phyloP scores from a whole-genome alignment of 2,329 filamentous ascomycete genomes.

The Alternaria angustiovoidea region DNA sequence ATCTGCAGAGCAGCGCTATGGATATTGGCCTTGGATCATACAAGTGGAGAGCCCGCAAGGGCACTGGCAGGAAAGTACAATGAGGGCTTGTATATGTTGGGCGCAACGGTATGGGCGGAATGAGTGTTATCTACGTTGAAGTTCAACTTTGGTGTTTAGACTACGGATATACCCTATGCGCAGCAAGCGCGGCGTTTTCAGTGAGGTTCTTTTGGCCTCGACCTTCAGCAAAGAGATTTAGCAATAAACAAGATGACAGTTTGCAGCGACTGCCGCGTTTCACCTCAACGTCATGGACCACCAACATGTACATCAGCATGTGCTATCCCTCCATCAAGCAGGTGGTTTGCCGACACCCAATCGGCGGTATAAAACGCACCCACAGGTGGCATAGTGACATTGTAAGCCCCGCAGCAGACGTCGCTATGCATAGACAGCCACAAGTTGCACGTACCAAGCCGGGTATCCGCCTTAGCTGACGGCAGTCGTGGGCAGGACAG shows the following conservation, averaged over 20 bases:
- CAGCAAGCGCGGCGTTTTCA: conserved; percentile 14
- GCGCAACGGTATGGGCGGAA: background rate
- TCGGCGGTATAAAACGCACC: conserved; percentile 9
- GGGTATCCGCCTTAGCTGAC: conserved; percentile 13
- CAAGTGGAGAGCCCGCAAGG: conserved; percentile 21
- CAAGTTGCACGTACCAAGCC: conserved; percentile 12
- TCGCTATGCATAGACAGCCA: conserved; percentile 16
- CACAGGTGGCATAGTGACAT: background rate
- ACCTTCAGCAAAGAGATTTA: background rate
- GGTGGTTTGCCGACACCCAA: conserved; percentile 15
- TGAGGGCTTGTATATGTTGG: conserved; percentile 8
- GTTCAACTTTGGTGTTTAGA: conserved; percentile 6
- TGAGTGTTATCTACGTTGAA: conserved; percentile 4
- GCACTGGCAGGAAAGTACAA: conserved; percentile 24
- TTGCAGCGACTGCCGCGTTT: background rate
- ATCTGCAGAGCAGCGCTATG: conserved; percentile 15
- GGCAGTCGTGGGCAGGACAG: background rate
- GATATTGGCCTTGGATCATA: conserved; percentile 22
- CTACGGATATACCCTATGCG: conserved; percentile 19
- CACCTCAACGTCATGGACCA: conserved; percentile 11
- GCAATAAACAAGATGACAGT: background rate
- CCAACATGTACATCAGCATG: conserved; percentile 8
- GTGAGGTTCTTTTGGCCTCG: background rate
- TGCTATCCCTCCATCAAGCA: conserved; percentile 10
- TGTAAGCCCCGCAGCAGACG: conserved; percentile 20